phyloP scores from a whole-genome alignment of 2,329 filamentous ascomycete species.

The Verticillium nubilum region DNA sequence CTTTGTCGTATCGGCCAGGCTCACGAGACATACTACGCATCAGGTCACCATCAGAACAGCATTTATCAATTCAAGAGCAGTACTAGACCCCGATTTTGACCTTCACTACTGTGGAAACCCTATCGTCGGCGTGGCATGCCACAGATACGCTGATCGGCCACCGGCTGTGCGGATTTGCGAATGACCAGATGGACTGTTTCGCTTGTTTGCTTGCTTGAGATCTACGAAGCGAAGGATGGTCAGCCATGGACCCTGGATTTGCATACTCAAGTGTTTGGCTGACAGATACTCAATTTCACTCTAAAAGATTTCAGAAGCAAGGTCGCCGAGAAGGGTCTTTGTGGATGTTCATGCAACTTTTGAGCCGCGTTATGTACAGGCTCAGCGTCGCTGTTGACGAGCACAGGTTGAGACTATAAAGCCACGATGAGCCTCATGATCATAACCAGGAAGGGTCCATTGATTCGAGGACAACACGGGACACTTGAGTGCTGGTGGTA shows the following conservation, averaged over 20 bases:
- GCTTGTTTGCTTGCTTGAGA: constrained; percentile 44
- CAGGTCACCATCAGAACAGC: constrained; percentile 51
- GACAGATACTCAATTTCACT: no score
- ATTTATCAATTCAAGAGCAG: constrained; percentile 54
- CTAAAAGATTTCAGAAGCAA: no score
- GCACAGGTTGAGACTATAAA: no score
- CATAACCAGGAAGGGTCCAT: neutral
- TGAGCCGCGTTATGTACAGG: no score
- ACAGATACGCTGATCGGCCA: constrained; percentile 41
- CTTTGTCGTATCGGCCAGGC: neutral
- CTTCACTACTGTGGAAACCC: constrained; percentile 40
- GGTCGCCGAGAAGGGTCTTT: no score
- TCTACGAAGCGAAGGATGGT: constrained; percentile 40
- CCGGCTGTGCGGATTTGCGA: constrained; percentile 39
- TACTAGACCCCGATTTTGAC: constrained; percentile 20
- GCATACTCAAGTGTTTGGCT: no score
- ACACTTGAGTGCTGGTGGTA: neutral
- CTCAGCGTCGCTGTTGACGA: no score
- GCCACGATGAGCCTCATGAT: no score
- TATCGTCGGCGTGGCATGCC: constrained; percentile 39
- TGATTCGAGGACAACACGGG: neutral
- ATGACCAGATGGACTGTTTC: constrained; percentile 39
- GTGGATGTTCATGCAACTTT: no score
- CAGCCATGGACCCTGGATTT: constrained; percentile 49
- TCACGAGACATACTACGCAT: constrained; percentile 37